Conservation (phyloP, 2,329 filamentous ascomycete genomes). For the Stachybotrys elegans region DNA sequence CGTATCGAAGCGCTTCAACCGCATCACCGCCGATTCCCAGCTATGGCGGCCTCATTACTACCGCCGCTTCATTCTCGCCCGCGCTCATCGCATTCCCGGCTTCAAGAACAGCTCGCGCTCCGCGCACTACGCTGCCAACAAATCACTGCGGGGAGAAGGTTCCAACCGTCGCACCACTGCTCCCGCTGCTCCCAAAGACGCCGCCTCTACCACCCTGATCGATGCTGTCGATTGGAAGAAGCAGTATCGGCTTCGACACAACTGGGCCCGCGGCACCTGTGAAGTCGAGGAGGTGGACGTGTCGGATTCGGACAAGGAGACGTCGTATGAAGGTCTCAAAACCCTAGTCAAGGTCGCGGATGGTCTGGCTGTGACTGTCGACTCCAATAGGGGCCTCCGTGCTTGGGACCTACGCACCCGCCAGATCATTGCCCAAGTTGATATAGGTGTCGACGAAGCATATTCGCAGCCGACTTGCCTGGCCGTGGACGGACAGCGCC, state of each 20-base stretch:
- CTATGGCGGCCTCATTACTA: conserved; percentile 92
- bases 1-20: conserved; percentile 71
- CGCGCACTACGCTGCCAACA: conserved; percentile 37
- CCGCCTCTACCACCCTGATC: conserved; percentile 6
- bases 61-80: conserved; percentile 75
- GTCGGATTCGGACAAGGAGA: conserved; percentile 25
- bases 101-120: conserved; percentile 35
- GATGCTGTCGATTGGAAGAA: conserved; percentile 72
- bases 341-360: conserved; percentile 76
- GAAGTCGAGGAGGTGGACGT: conserved; percentile 73
- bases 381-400: conserved; percentile 63
- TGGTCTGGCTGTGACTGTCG: conserved; percentile 73
- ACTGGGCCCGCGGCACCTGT: conserved; percentile 82
- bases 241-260: conserved; percentile 82
- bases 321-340: conserved; percentile 26
- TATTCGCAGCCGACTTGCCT: conserved; percentile 53
- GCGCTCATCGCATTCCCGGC: conserved; percentile 70
- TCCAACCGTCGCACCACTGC: conserved; percentile 34
- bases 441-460: conserved; percentile 22
- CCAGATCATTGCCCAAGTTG: conserved; percentile 48
- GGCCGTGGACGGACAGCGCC: conserved; percentile 53
- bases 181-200: conserved; percentile 47
- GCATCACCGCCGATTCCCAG: conserved; percentile 73
- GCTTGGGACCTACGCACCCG: conserved; percentile 71
- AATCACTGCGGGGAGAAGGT: conserved; percentile 38